These are phyloP conservation scores for Huntiella moniliformis DNA, from an alignment of 2,329 filamentous ascomycete species.

Conservation along the genomic window DNA sequence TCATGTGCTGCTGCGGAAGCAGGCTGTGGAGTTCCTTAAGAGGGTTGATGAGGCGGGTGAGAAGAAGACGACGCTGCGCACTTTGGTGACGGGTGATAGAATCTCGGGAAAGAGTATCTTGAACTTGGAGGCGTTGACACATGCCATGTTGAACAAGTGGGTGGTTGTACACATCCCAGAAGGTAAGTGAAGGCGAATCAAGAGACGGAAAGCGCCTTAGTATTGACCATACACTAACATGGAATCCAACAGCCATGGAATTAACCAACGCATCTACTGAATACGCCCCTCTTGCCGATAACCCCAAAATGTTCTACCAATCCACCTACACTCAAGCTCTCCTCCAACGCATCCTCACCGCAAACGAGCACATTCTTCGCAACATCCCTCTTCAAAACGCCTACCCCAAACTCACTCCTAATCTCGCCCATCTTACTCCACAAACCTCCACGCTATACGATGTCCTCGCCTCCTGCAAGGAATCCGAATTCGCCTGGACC, in stretches of 20 bases:
- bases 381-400: constrained; percentile 26
- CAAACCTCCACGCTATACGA: constrained; percentile 46
- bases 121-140: constrained; percentile 63
- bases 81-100: constrained; percentile 54
- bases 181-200: constrained; percentile 38
- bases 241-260: constrained; percentile 44
- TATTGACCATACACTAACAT: not conserved
- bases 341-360: constrained; percentile 50
- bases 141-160: constrained; percentile 70
- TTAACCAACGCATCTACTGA: constrained; percentile 63
- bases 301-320: constrained; percentile 51
- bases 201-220: not conserved
- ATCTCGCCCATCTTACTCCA: constrained; percentile 36
- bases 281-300: constrained; percentile 49
- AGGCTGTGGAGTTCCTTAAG: constrained; percentile 55
- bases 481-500: constrained; percentile 60
- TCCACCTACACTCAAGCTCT: constrained; percentile 58
- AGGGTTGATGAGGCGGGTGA: constrained; percentile 35
- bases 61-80: constrained; percentile 36
- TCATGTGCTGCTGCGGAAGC: constrained; percentile 55
- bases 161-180: constrained; percentile 80
- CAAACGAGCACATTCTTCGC: constrained; percentile 49
- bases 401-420: constrained; percentile 23
- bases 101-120: constrained; percentile 75
- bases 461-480: constrained; percentile 51